A percentile compares a stretch with the other conserved stretches of the same genome.
phyloP scores from a whole-genome alignment of 2,329 filamentous ascomycete species.

The Paraphaeosphaeria sporulosa region DNA sequence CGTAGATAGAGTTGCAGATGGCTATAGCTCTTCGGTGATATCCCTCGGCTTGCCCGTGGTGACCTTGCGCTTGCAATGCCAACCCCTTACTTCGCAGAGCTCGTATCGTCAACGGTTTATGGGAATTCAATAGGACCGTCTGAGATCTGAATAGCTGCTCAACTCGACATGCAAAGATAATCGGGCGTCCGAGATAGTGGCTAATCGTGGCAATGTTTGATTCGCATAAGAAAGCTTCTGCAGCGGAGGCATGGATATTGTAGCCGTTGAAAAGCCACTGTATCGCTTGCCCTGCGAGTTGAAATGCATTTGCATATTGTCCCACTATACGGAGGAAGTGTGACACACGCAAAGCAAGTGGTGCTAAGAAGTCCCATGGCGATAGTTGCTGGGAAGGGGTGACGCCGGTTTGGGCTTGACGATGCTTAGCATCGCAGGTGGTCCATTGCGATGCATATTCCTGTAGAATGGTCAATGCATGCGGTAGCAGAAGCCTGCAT shows the following conservation, averaged over 20 bases:
- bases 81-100: slow-evolving; percentile 2
- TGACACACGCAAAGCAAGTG: slow-evolving; percentile 10
- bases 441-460: neutral
- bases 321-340: slow-evolving; percentile 10
- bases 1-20: slow-evolving; percentile 3
- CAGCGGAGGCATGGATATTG: neutral
- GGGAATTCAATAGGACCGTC: neutral
- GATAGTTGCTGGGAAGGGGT: neutral
- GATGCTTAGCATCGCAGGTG: no score
- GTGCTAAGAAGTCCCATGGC: neutral
- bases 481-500: slow-evolving; percentile 8
- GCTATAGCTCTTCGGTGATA: slow-evolving; percentile 11
- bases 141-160: slow-evolving; percentile 1
- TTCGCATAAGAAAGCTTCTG: slow-evolving; percentile 3
- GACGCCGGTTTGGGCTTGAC: neutral
- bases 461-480: slow-evolving; percentile 7
- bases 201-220: slow-evolving; percentile 2
- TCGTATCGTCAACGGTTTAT: slow-evolving; percentile 1
- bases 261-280: neutral
- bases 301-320: slow-evolving; percentile 6
- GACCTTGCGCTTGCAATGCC: slow-evolving; percentile 11
- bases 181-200: slow-evolving; percentile 9
- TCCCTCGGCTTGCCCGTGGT: slow-evolving; percentile 6
- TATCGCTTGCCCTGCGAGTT: slow-evolving; percentile 5
- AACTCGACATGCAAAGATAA: neutral